A percentile compares a stretch with the other conserved stretches of the same genome.
Conservation (phyloP, 306 rosid species). For the Glycine latifolia region DNA sequence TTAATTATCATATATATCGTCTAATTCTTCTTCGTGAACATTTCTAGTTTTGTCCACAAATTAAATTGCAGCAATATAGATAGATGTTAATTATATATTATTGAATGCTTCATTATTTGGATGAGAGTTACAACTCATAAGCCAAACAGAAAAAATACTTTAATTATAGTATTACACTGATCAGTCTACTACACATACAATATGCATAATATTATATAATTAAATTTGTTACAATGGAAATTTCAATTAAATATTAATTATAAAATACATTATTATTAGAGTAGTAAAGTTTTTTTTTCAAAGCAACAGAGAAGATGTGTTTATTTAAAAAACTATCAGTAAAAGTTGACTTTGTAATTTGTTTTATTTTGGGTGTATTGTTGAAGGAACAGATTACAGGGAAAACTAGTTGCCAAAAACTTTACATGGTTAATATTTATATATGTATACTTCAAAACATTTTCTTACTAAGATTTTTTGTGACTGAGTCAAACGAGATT, state of each 20-base stretch:
- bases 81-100: not conserved
- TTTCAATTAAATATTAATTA: not conserved
- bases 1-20: too few relatives aligned
- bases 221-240: not conserved
- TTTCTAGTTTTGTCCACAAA: too few relatives aligned
- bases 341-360: not conserved
- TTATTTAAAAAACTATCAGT: not conserved
- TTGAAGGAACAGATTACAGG: not conserved
- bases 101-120: not conserved
- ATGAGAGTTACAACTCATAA: not conserved
- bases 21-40: too few relatives aligned
- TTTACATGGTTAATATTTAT: not conserved
- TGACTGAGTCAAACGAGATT: constrained; percentile 38
- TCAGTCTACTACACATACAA: not conserved
- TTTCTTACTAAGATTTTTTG: not conserved
- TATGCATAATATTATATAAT: not conserved
- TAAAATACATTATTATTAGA: not conserved
- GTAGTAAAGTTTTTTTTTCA: not conserved
- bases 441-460: not conserved
- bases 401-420: not conserved
- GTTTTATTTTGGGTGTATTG: not conserved
- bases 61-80: too few relatives aligned
- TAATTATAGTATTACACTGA: not conserved
- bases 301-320: constrained; percentile 2
- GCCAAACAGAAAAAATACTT: not conserved